phyloP scores from a whole-genome alignment of 768 basidiomycete species.

The Nidularia sp. region DNA sequence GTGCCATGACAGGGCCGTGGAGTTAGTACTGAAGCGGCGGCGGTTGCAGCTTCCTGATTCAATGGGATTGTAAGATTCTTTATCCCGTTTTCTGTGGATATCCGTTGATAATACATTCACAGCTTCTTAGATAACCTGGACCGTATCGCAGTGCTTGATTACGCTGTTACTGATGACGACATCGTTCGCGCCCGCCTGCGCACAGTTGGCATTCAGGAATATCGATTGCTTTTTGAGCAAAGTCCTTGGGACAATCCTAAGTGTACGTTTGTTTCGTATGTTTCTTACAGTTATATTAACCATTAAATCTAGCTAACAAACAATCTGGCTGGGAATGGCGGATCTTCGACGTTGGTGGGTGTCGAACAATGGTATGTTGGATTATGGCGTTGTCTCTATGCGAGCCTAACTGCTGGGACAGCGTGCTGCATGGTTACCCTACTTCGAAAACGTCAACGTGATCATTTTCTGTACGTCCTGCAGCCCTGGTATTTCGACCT shows the following conservation, averaged over 20 bases:
- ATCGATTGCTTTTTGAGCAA: conserved; percentile 44
- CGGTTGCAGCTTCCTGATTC: conserved; percentile 55
- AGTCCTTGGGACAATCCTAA: conserved; percentile 33
- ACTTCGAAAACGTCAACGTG: conserved; percentile 74
- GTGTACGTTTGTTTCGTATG: conserved; percentile 12
- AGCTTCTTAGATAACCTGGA: conserved; percentile 70
- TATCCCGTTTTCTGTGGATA: neutral
- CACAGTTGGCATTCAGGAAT: conserved; percentile 70
- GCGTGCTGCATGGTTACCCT: conserved; percentile 79
- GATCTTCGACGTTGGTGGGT: conserved; percentile 77
- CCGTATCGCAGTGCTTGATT: conserved; percentile 58
- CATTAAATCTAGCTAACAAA: conserved; percentile 20
- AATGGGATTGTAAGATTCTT: conserved; percentile 56
- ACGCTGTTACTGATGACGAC: conserved; percentile 68
- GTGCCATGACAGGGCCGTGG: conserved; percentile 57
- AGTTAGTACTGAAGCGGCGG: conserved; percentile 39
- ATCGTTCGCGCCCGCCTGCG: conserved; percentile 68
- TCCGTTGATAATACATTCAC: conserved; percentile 1
- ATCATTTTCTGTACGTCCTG: conserved; percentile 60
- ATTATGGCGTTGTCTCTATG: neutral
- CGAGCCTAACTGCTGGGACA: conserved; percentile 20
- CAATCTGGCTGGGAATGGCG: conserved; percentile 54
- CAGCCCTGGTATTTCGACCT: neutral
- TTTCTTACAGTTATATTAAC: too few species aligned
- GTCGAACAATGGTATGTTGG: conserved; percentile 54